Base-by-base conservation (phyloP, 1,284 basidiomycete species). In the Microbotryum scabiosae region DNA sequence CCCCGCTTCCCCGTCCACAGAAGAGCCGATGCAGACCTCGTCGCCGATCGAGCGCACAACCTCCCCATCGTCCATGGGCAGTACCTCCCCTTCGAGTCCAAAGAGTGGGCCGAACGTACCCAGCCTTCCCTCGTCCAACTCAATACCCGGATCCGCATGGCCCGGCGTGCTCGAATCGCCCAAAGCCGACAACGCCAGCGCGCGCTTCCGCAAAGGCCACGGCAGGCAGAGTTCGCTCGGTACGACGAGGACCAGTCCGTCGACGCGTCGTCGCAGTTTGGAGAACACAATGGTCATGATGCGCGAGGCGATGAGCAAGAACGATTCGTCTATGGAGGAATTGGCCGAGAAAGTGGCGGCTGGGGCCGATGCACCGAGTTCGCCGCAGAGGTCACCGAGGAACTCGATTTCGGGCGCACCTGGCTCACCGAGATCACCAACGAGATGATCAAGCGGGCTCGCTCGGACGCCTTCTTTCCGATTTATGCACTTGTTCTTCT, bases 211-310 rank as follows among this genome's bases (percentile, higher is more conserved):
- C 61, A 82, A 87, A 36, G 87, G 90, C 2, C 93, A 97, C 73
- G 82, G 81, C 1, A 82, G 93, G 23, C 87, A 91, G 67, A 86
- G 88, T 60, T 93, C 90, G 73, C 77, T 98, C 63, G 96, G 96
- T 4, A 98, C 96, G 62, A 98, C 94, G 67, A 88, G 88, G 83
- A 96, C 92, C 51, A 90, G 87, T 73, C 94, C 96, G 12, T 92
- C 88, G 72, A 98, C 87, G 62, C 81, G 96, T 67, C 79, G 93
- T 75, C 81, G 93, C 70, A 92, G 89, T 73, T 78, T 98, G 74
- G 94, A 97, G 80, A 93, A 88, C 74, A 98, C 94, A 57, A 91
- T 96, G 80, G 87, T 86, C 70, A 83, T 97, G 76, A 96, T 99
- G 73, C 86, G 91, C 75, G 65, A 67, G 59, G 67, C 65, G 18